Evolutionary conservation across 2,329 filamentous ascomycete genomes (phyloP), one percentile per base, ranked within the genome.

Genomic region (Trichoderma atrobrunneum): DNA sequence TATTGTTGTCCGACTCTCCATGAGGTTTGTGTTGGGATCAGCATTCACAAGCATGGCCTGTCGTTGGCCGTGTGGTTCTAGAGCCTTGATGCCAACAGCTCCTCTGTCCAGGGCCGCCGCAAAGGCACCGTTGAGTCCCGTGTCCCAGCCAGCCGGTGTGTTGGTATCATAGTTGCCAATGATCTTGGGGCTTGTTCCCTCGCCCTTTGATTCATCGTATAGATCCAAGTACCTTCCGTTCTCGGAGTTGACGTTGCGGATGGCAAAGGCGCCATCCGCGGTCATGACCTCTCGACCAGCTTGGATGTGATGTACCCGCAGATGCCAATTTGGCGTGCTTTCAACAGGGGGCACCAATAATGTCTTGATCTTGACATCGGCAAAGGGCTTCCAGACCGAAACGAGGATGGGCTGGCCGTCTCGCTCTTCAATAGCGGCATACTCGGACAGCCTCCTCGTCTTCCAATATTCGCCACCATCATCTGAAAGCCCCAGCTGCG

Each of bases 1-100:
- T 75, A 95, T 87, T 56, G 92, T 86, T 5, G 91, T 93, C 72
- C 92, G 84, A 72, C 90, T 89, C 81, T 93, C 90, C 3, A 94
- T 85, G 39, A 95, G 82, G 80, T 95, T 95, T 62, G 90, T 92
- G 82, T 95, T 94, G 7, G 92, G 92, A 78, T 95, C 93, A 12
- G 92, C 91, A 72, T 93, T 90, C 62, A 94, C 88, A 30, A 93
- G 84, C 78, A 87, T 90, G 3, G 92, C 92, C 69, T 80, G 81
- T 24, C 91, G 84, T 26, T 57, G 28, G 18, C 56, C 62, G 16
- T 78, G 82, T 1, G 84, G 84, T 77, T 84, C 92, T 70, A 85
- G 82, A 74, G 81, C 90, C 79, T 75, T 88, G 84, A 87, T 92
- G 78, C 82, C 88, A 73, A 85, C 88, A 74, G 80, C 88, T 70